Evolutionary conservation across 2,329 filamentous ascomycete genomes (phyloP), one percentile per base, ranked within the genome.

Genomic region (Sporothrix protearum): DNA sequence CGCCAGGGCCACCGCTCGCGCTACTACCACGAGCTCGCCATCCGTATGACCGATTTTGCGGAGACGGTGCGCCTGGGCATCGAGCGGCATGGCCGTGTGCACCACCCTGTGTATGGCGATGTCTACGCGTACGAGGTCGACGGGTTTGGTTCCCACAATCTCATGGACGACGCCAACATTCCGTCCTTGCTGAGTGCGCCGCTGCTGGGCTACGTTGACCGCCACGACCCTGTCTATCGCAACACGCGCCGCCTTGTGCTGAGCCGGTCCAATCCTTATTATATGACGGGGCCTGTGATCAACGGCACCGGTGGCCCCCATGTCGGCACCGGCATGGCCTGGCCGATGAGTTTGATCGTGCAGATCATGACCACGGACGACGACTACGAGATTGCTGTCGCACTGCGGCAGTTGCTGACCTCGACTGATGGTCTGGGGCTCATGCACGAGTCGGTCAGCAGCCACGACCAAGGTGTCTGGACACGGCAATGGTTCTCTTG

Each of bases 101-200:
- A 39, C n/a, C 73, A 75, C 30, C n/a, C 71, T 1, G 70, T 55
- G 12, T 71, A 73, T 55, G 71, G 74, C 39, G 51, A 70, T 49
- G 47, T 74, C 6, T 92, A 90, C 77, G 90, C 90, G 0, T 92
- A 87, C 77, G 90, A 92, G 79, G 87, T 92, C n/a, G 90, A 92
- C 76, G 90, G 90, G 2, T 92, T 88, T 74, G 90, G 90, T 39
- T 87, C 77, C 76, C 82, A 74, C 70, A 86, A 83, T 69, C 82
- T 88, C 51, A 90, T 91, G 88, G 89, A 91, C 76, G 89, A 91
- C 75, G 88, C 89, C 25, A 91, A 91, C 74, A 86, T 91, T 49
- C 89, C 89, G 1, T 86, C 84, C 1, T 81, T 91, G 2, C 83
- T 91, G 39, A 84, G 85, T 9, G 85, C 87, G 4, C 88, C 89